Evolutionary conservation across 2,329 filamentous ascomycete genomes (phyloP), one percentile per base, ranked within the genome.

Genomic region (Aspergillus piperis): DNA sequence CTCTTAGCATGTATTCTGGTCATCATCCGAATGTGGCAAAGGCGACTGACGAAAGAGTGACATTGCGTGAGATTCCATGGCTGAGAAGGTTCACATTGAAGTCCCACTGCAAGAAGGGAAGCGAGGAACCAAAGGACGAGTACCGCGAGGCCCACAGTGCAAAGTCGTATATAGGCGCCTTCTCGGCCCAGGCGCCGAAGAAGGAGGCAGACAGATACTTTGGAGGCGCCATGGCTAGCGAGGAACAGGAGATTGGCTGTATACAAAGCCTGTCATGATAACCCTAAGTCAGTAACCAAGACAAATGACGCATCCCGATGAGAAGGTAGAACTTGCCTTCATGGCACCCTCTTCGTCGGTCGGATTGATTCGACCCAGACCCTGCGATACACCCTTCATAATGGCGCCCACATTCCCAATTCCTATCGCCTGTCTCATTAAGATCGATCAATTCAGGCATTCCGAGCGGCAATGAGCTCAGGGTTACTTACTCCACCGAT

Each of bases 191-290:
- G 63, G 11, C 71, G 66, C 59, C 65, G 64, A 49, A 75, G 64
- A 11, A 75, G 64, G n/a, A 68, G 65, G 1, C 66, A 58, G 1
- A 72, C 66, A 0, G 72, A 72, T 7, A 66, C 51, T 54, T 75
- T 75, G 5, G 71, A 69, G 11, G 63, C 64, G 8, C 65, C 60
- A 42, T 71, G 69, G 3, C 66, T 67, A 13, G 68, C 50, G 36
- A 74, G 54, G 55, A 73, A 73, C 1, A 74, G 62, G 21, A 71
- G 47, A 57, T 68, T 60, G 30, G 62, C 61, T 11, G 61, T 60
- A 53, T 68, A 63, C 2, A 53, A 50, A 3, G 50, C 25, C 59
- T 61, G 63, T 23, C 41, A 59, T 19, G 53, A 11, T 25, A 19
- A 2, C 11, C 21, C 15, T 0, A 6, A 36, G 11, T 23, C n/a